Conservation (phyloP, 768 basidiomycete genomes). For the Leccinum olivaceopallidum region DNA sequence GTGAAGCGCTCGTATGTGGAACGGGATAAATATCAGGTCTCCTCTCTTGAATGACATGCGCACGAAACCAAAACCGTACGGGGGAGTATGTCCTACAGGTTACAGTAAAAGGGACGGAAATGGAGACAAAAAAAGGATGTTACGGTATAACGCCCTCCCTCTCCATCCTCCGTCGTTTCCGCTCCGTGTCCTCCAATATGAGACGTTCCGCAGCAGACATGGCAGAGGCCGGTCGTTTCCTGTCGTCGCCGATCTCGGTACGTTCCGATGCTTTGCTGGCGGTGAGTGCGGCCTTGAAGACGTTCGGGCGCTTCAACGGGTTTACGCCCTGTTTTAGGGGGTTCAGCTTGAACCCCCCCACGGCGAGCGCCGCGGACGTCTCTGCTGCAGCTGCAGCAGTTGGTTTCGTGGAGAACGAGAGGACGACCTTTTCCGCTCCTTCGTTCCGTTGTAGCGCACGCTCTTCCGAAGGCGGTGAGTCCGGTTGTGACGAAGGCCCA, state of each 20-base stretch:
- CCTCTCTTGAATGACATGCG: no score
- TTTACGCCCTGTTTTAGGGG: slow-evolving; percentile 44
- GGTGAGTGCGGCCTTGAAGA: slow-evolving; percentile 57
- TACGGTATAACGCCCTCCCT: slow-evolving; percentile 33
- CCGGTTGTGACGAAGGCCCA: slow-evolving; percentile 32
- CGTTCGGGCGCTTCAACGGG: slow-evolving; percentile 72
- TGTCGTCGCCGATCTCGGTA: slow-evolving; percentile 43
- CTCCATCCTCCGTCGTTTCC: slow-evolving; percentile 81
- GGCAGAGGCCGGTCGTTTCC: slow-evolving; percentile 60
- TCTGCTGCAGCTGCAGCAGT: slow-evolving; percentile 24
- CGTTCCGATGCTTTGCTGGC: slow-evolving; percentile 29
- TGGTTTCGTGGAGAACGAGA: slow-evolving; percentile 68
- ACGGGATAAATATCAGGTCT: no score
- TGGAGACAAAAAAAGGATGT: neutral
- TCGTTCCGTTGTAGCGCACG: slow-evolving; percentile 70
- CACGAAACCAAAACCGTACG: no score
- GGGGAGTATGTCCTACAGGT: no score
- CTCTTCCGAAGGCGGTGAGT: slow-evolving; percentile 47
- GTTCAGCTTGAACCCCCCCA: slow-evolving; percentile 59
- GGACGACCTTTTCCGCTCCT: slow-evolving; percentile 67
- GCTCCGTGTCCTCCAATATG: slow-evolving; percentile 88
- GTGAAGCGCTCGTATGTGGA: no score
- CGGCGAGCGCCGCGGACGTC: slow-evolving; percentile 34
- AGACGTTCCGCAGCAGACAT: slow-evolving; percentile 85
- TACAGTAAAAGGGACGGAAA: no score